Conservation (phyloP, 768 basidiomycete genomes). For the Phylloporus sp. region DNA sequence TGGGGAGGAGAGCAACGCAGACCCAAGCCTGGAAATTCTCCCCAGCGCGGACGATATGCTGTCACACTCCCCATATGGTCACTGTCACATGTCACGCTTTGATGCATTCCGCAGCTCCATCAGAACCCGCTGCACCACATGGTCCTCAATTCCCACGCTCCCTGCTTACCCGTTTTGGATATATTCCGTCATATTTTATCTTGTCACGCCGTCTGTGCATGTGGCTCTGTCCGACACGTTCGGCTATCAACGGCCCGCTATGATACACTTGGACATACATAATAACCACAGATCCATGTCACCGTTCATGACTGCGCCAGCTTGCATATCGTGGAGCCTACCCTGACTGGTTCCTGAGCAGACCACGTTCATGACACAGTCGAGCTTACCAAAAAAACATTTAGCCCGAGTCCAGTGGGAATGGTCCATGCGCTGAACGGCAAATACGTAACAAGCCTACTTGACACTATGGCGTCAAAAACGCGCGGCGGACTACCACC, state of each 20-base stretch:
- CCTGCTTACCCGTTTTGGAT: background rate
- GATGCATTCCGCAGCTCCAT: conserved; percentile 10
- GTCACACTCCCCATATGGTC: conserved; percentile 11
- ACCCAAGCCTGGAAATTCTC: conserved; percentile 13
- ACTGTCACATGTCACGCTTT: conserved; percentile 7
- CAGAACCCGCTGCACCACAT: conserved; percentile 10
- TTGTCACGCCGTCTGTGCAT: conserved; percentile 5
- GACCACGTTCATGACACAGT: conserved; percentile 7
- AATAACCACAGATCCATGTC: too few relatives aligned
- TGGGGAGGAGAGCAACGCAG: conserved; percentile 25
- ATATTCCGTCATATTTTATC: background rate
- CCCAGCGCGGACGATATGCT: conserved; percentile 4
- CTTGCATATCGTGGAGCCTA: too few relatives aligned
- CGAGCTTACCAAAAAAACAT: conserved; percentile 1
- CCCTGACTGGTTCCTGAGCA: background rate
- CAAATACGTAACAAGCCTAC: too few relatives aligned
- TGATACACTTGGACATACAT: too few relatives aligned
- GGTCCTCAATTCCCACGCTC: background rate
- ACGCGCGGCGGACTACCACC: too few relatives aligned
- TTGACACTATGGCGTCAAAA: too few relatives aligned
- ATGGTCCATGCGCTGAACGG: conserved; percentile 2
- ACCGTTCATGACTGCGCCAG: too few relatives aligned
- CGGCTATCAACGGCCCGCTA: background rate
- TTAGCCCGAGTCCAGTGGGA: background rate
- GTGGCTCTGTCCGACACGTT: conserved; percentile 1